Evolutionary conservation across 2,329 filamentous ascomycete species (phyloP).

Genomic region (Alternaria triticimaculans): DNA sequence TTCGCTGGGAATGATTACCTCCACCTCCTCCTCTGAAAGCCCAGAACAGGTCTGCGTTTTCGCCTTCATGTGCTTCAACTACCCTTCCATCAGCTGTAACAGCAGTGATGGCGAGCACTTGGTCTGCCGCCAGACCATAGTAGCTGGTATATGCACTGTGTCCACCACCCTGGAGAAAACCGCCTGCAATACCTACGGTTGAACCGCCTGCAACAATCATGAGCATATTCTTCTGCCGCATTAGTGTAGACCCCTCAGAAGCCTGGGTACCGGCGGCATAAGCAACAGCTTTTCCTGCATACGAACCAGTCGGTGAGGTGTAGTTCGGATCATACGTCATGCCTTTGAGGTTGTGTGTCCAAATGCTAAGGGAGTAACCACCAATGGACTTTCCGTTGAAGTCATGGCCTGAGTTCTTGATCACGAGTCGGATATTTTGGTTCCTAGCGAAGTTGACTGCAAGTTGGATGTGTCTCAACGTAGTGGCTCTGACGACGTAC

Average conservation of each 20-base stretch:
- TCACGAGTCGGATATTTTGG: conserved; percentile 38
- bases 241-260: conserved; percentile 56
- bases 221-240: conserved; percentile 52
- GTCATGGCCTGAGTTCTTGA: conserved; percentile 45
- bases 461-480: conserved; percentile 30
- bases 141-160: conserved; percentile 53
- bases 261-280: conserved; percentile 60
- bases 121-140: conserved; percentile 44
- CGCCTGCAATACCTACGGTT: conserved; percentile 57
- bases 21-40: conserved; percentile 38
- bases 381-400: conserved; percentile 23
- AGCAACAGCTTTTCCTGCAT: conserved; percentile 52
- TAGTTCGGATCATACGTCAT: conserved; percentile 24
- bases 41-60: conserved; percentile 37
- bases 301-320: conserved; percentile 12
- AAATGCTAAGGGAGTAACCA: conserved; percentile 18
- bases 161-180: conserved; percentile 33
- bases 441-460: conserved; percentile 41
- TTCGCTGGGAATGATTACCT: conserved; percentile 16
- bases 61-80: conserved; percentile 26
- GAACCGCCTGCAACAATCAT: conserved; percentile 61
- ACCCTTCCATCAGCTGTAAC: conserved; percentile 36
- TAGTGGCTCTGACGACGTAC: conserved; percentile 34
- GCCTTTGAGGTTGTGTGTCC: conserved; percentile 29
- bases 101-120: conserved; percentile 34